Evolutionary conservation across 345 rosid species (phyloP), one percentile per base, ranked within the genome.

Genomic region (Sonneratia caseolaris): DNA sequence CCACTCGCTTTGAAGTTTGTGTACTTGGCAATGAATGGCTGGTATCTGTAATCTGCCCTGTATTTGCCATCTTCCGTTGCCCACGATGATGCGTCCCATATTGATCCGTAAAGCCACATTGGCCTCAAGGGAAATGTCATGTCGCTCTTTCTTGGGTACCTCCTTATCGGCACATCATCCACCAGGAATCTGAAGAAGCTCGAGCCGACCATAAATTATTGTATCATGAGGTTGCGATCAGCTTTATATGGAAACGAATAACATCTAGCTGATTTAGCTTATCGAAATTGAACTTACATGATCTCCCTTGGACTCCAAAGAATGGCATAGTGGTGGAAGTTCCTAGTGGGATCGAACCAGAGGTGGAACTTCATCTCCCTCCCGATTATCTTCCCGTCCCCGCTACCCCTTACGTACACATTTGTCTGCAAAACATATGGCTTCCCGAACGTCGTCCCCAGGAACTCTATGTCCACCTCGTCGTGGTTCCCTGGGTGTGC

Each of bases 1-100:
- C 99, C 99, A 0, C 80, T 45, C 0, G 91, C 92, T 71, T 84
- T 86, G 78, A 95, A 95, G 75, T 84, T 85, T 72, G 86, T 86
- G 76, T 85, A 95, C 71, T 69, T 72, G 0, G 92, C 97, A 48
- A 89, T 79, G 68, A 95, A 95, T 1, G 99, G 99, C 57, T 95
- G 99, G 81, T 90, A 95, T 18, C 72, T 84, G 19, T 92, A 92
- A 66, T 95, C 90, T 0, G 92, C 98, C 82, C 86, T 92, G 91
- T 95, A 95, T 78, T 86, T 95, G 16, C 99, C 97, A 69, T 95
- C 86, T 32, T 95, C 99, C 0, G 99, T 95, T 10, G 99, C 99
- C 99, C 99, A 95, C 2, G 96, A 84, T 6, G 99, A 92, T 4
- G 99, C 99, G 64, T 95, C 99, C 99, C 99, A 95, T 69, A 95